A percentile compares a stretch with the other conserved stretches of the same genome.
Evolutionary conservation across 768 basidiomycete genomes (phyloP).

Genomic region (Chlorophyllum brunneum): DNA sequence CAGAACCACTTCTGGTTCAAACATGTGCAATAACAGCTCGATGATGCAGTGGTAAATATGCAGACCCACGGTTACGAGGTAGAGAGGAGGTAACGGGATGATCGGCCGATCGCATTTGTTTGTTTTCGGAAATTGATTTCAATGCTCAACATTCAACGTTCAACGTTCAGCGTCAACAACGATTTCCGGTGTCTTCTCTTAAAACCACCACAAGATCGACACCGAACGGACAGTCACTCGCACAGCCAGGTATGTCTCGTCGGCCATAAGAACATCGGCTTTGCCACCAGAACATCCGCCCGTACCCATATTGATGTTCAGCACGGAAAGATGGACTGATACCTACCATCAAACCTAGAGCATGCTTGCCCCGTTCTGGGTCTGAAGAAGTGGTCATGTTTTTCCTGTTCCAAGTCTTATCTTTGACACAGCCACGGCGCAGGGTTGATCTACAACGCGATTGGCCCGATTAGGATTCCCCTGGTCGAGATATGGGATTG

Average conservation of each 20-base stretch:
- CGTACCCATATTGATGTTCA: too few relatives aligned
- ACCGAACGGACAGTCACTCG: too few relatives aligned
- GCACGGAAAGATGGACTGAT: too few relatives aligned
- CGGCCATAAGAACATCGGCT: too few relatives aligned
- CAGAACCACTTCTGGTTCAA: background rate
- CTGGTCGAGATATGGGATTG: background rate
- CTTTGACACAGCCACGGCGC: conserved; percentile 5
- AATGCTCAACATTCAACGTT: too few relatives aligned
- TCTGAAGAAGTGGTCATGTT: background rate
- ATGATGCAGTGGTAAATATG: too few relatives aligned
- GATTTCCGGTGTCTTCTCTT: too few relatives aligned
- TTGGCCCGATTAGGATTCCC: conserved; percentile 13
- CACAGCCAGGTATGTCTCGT: too few relatives aligned
- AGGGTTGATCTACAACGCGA: background rate
- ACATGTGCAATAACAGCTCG: background rate
- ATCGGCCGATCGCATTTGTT: conserved; percentile 8
- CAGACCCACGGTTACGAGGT: too few relatives aligned
- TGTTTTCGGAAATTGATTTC: background rate
- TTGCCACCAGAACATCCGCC: too few relatives aligned
- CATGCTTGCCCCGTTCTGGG: background rate
- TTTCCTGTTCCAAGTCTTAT: conserved; percentile 5
- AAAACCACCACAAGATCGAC: too few relatives aligned
- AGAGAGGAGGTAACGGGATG: conserved; percentile 7
- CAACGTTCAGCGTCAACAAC: too few relatives aligned
- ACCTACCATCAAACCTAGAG: background rate